Base-by-base conservation (phyloP, 73 alveolate genomes). In the Paramecium caudatum region DNA sequence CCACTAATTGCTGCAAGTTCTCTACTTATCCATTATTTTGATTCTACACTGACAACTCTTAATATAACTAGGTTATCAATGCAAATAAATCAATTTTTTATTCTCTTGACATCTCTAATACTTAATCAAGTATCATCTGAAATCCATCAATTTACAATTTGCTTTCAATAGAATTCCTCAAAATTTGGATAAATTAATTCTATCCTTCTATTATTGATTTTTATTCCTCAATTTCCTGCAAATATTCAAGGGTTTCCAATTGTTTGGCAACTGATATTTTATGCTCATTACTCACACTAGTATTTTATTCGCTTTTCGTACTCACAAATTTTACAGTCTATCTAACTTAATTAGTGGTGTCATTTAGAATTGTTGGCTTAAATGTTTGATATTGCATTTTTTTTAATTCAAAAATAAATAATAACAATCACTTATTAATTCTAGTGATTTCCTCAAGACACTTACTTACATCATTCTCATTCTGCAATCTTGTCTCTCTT, bases 81-180 rank as follows among this genome's bases (percentile, higher is more conserved):
- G 88, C 65, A 45, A 74, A 74, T 39, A 74, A 27, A 74, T 74
- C 88, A n/a, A 74, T 37, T 43, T 74, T 39, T 74, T 74, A 74
- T 43, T 74, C 88, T 74, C 88, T 74, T 5, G 88, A 74, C 88
- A 74, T 74, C 36, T 74, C 55, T 47, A 27, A 74, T 17, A 74
- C 43, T 74, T 74, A 45, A 41, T 37, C 23, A 15, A 74, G 19
- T 34, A 74, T 47, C 7, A 15, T 9, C 21, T 74, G 3, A 19
- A 74, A 43, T 27, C 47, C 88, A 21, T 74, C 88, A 5, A 27
- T 41, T 74, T 37, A 27, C 4, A 74, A 41, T 12, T 74, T 74
- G 27, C 21, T 21, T 45, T 74, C 88, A 15, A 74, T 41, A 16
- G 88, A 37, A 43, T 74, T 45, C 6, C 88, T 45, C 17, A 74